Conservation (phyloP, 495 filamentous ascomycete species). For the Annulohypoxylon stygium region DNA sequence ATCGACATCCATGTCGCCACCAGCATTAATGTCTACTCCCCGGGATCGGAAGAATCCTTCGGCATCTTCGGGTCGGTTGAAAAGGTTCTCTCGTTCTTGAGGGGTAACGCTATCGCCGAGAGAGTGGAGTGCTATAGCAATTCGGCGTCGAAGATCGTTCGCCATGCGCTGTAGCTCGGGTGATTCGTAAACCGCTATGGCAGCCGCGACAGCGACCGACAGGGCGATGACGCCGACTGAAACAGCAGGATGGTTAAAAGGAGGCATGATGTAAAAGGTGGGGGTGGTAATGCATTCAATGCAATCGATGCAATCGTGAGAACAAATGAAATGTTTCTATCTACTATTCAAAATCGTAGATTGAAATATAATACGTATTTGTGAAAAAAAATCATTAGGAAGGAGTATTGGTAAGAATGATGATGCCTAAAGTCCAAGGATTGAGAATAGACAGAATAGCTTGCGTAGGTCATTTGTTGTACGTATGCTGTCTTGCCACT, state of each 20-base stretch:
- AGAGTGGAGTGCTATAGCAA: conserved; percentile 80
- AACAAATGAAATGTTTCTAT: conserved; percentile 7
- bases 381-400: conserved; percentile 5
- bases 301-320: neutral
- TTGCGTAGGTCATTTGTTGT: conserved; percentile 41
- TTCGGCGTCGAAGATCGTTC: conserved; percentile 79
- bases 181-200: conserved; percentile 86
- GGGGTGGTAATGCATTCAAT: neutral
- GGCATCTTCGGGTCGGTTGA: conserved; percentile 71
- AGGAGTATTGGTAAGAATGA: conserved; percentile 10
- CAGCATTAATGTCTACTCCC: conserved; percentile 54
- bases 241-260: conserved; percentile 63
- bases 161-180: conserved; percentile 84
- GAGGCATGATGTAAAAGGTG: conserved; percentile 52
- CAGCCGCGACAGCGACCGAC: conserved; percentile 81
- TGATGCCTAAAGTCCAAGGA: conserved; percentile 33
- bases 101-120: conserved; percentile 83
- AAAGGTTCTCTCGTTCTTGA: conserved; percentile 61
- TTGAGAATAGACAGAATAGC: conserved; percentile 25
- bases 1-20: conserved; percentile 69
- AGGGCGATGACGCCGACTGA: conserved; percentile 83
- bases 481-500: conserved; percentile 44
- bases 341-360: conserved; percentile 1
- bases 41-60: conserved; percentile 65
- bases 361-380: neutral